Base-by-base conservation (phyloP, 2,329 filamentous ascomycete genomes). In the Colletotrichum sp. region DNA sequence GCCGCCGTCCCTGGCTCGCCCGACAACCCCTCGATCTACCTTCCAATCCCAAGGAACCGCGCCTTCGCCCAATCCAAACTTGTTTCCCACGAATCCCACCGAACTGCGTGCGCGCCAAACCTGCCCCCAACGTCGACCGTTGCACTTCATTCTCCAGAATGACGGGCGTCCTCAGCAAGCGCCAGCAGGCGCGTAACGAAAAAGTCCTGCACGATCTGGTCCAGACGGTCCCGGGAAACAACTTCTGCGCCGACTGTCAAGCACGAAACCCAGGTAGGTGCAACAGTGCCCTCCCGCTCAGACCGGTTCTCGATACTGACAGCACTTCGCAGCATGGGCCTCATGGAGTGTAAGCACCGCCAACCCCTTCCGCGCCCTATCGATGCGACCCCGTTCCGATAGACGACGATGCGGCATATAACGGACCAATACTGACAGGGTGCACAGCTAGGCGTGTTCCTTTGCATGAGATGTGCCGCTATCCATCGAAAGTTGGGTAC, bases 141-240 rank as follows among this genome's bases (percentile, higher is more conserved):
- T 73, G 64, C 44, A 73, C 68, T 34, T 10, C 64, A 21, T 60
- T 66, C 55, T 70, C 66, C 24, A 77, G 12, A 79, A 97, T 96
- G 95, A 91, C 95, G 72, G 90, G 91, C 71, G 89, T 92, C 60
- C 89, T 98, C 84, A 98, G 93, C 89, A 99, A 99, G 91, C 95
- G 97, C 87, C 95, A 98, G 88, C 96, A 98, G 90, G 95, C 95
- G 89, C 96, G 97, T 87, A 98, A 99, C 86, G 97, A 99, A 89
- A 95, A 95, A 84, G 89, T 92, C 72, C 90, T 99, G 79, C 95
- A 98, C 83, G 96, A 99, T 64, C 91, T 99, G 78, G 93, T 99
- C 79, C 94, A 94, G 79, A 92, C 89, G 49, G 81, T 98, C 12
- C 92, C 96, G 10, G 97, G 97, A 75, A 99, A 99, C 88, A 96